Base-by-base conservation (phyloP, 1,284 basidiomycete genomes). In the Erythrobasidium hasegawianum region DNA sequence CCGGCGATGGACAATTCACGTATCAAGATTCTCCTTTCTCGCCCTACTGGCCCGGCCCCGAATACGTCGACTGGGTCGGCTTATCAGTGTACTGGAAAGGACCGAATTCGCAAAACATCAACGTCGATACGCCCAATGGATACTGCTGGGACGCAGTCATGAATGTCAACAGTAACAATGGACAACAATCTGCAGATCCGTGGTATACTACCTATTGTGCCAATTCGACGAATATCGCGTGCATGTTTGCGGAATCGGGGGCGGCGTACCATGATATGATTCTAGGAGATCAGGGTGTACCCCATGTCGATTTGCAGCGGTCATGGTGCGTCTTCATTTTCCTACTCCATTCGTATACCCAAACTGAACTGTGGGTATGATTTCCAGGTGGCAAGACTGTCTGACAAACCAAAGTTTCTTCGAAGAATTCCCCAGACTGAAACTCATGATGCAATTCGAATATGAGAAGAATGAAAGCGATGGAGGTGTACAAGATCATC, bases 51-150 rank as follows among this genome's bases (percentile, higher is more conserved):
- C 75, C 75, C 1, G 75, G 75, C 2, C 74, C 74, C 64, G 69
- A 69, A 14, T 59, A 69, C 22, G 75, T 76, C 33, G 75, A 76
- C 67, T 76, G 75, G 75, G 72, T 73, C 56, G 75, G 74, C 1
- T 45, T 76, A 26, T 76, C 75, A 13, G 69, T 73, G 68, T 75
- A 70, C 59, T 71, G 71, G 58, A 72, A 72, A 57, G 71, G 71
- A 7, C 68, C 68, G 1, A 61, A 61, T 29, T 67, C 69, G 16
- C 68, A 72, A 47, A 57, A 59, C n/a, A 43, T 64, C 29, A 74
- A 74, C 66, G 58, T 57, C 13, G 22, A 52, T 1, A 72, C 73
- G 58, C 43, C 68, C 2, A 20, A 24, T 1, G 69, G 69, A 26
- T 74, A 71, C 68, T 74, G 73, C 57, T 52, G 56, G 2, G 39